Evolutionary conservation across 2,329 filamentous ascomycete genomes (phyloP).

Genomic region (Xylariaceae sp.): DNA sequence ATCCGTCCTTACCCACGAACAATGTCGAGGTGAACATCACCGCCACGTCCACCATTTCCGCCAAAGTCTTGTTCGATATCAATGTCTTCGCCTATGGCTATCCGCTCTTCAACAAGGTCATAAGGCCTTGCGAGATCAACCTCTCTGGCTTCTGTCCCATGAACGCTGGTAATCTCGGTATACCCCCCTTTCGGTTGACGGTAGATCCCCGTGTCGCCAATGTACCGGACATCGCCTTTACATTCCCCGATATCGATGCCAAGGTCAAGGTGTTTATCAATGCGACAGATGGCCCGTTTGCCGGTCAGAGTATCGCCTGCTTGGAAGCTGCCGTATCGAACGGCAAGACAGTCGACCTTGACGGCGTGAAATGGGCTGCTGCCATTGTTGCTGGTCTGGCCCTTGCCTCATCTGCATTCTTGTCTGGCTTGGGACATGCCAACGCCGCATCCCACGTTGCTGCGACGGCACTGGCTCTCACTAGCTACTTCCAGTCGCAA

Average conservation of each 20-base stretch:
- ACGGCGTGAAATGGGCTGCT: conserved; percentile 83
- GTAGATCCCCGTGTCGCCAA: conserved; percentile 51
- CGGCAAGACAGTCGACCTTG: conserved; percentile 83
- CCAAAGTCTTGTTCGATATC: conserved; percentile 66
- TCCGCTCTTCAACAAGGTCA: conserved; percentile 50
- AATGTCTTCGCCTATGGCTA: conserved; percentile 71
- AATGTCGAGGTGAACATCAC: conserved; percentile 63
- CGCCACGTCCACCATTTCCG: conserved; percentile 67
- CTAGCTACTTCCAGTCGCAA: conserved; percentile 90
- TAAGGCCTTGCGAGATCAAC: conserved; percentile 64
- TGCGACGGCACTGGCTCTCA: conserved; percentile 87
- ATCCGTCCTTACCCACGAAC: conserved; percentile 49
- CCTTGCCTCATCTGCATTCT: conserved; percentile 77
- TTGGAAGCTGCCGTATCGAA: conserved; percentile 86
- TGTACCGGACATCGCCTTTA: conserved; percentile 82
- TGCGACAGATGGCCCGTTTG: conserved; percentile 47
- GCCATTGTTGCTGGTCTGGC: conserved; percentile 83
- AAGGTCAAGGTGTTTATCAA: conserved; percentile 79
- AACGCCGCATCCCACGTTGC: conserved; percentile 94
- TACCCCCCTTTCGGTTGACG: conserved; percentile 57
- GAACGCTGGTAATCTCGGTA: conserved; percentile 56
- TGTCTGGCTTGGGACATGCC: conserved; percentile 84
- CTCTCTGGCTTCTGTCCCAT: conserved; percentile 74
- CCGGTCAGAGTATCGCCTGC: conserved; percentile 66
- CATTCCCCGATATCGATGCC: conserved; percentile 85